Evolutionary conservation across 192 early-diverging fungal species (phyloP).

Genomic region (Coemansia sp.): DNA sequence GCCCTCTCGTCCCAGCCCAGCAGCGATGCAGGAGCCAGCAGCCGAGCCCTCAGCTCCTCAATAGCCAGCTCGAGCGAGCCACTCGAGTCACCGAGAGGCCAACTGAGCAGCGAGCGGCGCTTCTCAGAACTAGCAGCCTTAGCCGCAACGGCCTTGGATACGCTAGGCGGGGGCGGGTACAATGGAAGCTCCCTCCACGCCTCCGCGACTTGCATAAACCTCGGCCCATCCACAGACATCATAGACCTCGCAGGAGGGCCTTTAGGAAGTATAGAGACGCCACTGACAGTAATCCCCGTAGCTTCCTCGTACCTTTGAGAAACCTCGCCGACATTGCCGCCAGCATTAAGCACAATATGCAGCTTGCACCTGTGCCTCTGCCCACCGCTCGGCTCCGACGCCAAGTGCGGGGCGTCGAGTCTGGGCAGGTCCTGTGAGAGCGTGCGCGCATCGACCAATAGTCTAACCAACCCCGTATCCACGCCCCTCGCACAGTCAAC

Average conservation of each 20-base stretch:
- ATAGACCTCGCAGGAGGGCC: not conserved
- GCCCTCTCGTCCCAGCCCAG: slow-evolving; percentile 1
- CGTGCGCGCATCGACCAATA: slow-evolving; percentile 10
- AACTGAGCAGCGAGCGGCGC: not conserved
- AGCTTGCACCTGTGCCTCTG: slow-evolving; percentile 9
- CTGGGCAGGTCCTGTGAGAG: slow-evolving; percentile 15
- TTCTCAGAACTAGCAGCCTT: not conserved
- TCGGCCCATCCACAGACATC: not conserved
- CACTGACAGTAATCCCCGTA: slow-evolving; percentile 18
- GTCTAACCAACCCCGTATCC: slow-evolving; percentile 14
- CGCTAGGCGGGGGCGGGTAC: slow-evolving; percentile 1
- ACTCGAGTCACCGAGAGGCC: not conserved
- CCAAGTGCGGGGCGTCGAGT: not conserved
- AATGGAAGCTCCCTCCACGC: slow-evolving; percentile 2
- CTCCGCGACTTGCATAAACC: slow-evolving; percentile 12
- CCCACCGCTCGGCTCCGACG: not conserved
- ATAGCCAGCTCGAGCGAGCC: slow-evolving; percentile 9
- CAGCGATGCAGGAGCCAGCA: not conserved
- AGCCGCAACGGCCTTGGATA: not conserved
- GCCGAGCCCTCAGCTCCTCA: not conserved
- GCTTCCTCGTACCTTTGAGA: slow-evolving; percentile 18
- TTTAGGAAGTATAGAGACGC: slow-evolving; percentile 15
- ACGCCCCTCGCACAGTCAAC: not conserved
- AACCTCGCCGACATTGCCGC: not conserved
- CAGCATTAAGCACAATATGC: slow-evolving; percentile 19